phyloP scores from a whole-genome alignment of 192 early-diverging fungal species.

The Podila verticillata region DNA sequence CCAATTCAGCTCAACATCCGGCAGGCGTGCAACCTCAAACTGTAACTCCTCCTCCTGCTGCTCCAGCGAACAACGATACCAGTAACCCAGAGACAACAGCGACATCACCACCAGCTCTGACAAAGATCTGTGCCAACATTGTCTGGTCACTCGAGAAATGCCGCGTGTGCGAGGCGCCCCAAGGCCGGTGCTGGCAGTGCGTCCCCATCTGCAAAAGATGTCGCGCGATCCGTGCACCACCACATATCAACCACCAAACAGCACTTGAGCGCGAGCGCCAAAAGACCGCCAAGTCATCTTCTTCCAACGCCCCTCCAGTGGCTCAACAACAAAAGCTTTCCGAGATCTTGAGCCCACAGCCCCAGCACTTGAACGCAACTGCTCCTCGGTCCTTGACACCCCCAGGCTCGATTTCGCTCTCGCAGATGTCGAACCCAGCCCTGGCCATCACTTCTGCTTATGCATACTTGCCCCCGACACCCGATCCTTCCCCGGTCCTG shows the following conservation, averaged over 20 bases:
- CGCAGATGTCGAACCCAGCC: constrained; percentile 12
- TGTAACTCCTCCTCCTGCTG: not conserved
- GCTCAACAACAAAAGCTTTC: not conserved
- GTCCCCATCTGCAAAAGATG: constrained; percentile 34
- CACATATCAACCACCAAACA: constrained; percentile 50
- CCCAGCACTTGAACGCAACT: not conserved
- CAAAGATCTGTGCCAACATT: constrained; percentile 38
- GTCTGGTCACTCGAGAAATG: constrained; percentile 47
- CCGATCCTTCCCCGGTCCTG: not conserved
- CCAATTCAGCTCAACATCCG: not conserved
- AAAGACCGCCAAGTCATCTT: not conserved
- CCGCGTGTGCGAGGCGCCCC: constrained; percentile 39
- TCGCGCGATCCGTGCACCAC: constrained; percentile 34
- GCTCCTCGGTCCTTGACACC: constrained; percentile 18
- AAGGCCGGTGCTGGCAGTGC: constrained; percentile 51
- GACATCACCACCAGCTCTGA: not conserved
- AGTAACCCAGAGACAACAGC: not conserved
- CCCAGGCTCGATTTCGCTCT: constrained; percentile 40
- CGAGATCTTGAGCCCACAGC: not conserved
- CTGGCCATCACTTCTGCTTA: constrained; percentile 3
- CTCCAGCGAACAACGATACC: not conserved
- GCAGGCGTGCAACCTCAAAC: not conserved
- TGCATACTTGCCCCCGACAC: not conserved
- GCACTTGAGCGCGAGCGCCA: constrained; percentile 20
- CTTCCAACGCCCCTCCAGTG: not conserved